Evolutionary conservation across 495 filamentous ascomycete genomes (phyloP).

Genomic region (Immersiella caudata): DNA sequence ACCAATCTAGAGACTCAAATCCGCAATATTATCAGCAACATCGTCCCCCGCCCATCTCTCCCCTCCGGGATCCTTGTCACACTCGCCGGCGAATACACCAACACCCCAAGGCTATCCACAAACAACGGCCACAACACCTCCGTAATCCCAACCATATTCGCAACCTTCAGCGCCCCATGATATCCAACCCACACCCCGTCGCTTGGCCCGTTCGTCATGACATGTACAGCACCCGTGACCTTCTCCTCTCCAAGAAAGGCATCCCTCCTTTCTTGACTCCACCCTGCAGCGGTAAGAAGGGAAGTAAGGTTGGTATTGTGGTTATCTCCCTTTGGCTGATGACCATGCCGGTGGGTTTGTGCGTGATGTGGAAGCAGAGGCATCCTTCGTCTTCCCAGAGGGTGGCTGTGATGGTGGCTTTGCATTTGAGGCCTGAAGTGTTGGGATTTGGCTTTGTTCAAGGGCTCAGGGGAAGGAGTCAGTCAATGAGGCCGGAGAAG

Average conservation of each 20-base stretch:
- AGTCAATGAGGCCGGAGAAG: background rate
- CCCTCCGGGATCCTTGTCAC: too few species aligned
- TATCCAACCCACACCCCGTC: background rate
- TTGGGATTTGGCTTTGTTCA: background rate
- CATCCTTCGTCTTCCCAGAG: background rate
- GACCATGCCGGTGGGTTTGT: background rate
- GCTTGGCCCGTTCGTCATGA: background rate
- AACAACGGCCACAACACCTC: background rate
- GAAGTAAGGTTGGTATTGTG: background rate
- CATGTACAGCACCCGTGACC: background rate
- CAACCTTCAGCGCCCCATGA: background rate
- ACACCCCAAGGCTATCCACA: background rate
- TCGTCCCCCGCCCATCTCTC: background rate
- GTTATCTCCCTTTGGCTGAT: background rate
- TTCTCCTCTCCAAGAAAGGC: background rate
- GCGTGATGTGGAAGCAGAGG: background rate
- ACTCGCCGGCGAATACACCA: too few species aligned
- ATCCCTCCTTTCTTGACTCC: background rate
- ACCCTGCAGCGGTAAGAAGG: background rate
- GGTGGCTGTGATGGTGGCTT: background rate
- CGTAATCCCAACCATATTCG: background rate
- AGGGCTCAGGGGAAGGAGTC: background rate
- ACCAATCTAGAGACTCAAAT: too few species aligned
- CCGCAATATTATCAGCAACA: too few species aligned
- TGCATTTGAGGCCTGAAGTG: too few species aligned